phyloP scores from a whole-genome alignment of 2,329 filamentous ascomycete species.

The Pyricularia pennisetigena region DNA sequence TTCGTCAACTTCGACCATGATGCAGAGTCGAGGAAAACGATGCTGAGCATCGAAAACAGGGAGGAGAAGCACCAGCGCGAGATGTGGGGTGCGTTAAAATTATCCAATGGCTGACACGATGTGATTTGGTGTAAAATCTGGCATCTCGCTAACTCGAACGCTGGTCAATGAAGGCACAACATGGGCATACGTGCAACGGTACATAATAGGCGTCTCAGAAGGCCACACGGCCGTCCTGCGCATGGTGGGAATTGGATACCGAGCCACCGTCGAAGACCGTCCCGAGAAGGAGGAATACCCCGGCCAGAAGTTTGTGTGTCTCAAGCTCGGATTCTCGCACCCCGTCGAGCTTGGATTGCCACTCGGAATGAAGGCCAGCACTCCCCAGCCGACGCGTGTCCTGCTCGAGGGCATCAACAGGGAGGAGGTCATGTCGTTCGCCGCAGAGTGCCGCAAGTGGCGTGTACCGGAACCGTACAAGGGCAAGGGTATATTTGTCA shows the following conservation, averaged over 20 bases:
- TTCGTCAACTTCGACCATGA: slow-evolving; percentile 69
- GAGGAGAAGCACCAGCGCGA: slow-evolving; percentile 67
- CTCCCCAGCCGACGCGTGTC: slow-evolving; percentile 84
- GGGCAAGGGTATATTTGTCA: slow-evolving; percentile 97
- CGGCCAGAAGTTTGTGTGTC: slow-evolving; percentile 78
- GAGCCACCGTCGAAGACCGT: slow-evolving; percentile 73
- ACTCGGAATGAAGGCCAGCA: slow-evolving; percentile 71
- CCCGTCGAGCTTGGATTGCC: slow-evolving; percentile 85
- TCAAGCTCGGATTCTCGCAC: slow-evolving; percentile 96
- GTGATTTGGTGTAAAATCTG: background rate
- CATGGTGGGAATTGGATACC: slow-evolving; percentile 90
- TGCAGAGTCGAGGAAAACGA: slow-evolving; percentile 48
- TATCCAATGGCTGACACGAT: too few species aligned
- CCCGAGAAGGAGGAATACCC: slow-evolving; percentile 65
- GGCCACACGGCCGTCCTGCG: slow-evolving; percentile 90
- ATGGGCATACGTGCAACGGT: slow-evolving; percentile 80
- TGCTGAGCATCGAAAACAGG: slow-evolving; percentile 60
- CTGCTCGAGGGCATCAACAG: slow-evolving; percentile 82
- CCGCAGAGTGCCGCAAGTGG: slow-evolving; percentile 80
- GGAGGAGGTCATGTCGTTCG: slow-evolving; percentile 82
- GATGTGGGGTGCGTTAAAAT: slow-evolving; percentile 75
- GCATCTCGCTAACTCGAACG: background rate
- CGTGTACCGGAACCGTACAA: slow-evolving; percentile 94
- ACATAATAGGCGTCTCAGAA: slow-evolving; percentile 90
- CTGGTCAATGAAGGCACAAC: slow-evolving; percentile 58